phyloP scores from a whole-genome alignment of 768 basidiomycete genomes.

The Macrolepiota dolichaula region DNA sequence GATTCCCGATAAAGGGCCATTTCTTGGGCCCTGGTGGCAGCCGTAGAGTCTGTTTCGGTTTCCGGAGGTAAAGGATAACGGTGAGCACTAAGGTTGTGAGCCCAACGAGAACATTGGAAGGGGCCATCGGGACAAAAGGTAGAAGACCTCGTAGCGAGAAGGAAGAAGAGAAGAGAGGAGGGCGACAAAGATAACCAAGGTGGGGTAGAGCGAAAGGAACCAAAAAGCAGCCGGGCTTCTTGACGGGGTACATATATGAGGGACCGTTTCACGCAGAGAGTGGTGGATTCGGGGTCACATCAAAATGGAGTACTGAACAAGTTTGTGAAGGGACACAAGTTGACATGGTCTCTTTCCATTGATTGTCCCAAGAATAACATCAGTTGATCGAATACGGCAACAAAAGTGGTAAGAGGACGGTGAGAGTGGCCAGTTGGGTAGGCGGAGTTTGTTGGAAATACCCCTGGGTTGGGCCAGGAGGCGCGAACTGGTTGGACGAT shows the following conservation, averaged over 20 bases:
- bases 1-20: constrained; percentile 37
- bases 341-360: not conserved
- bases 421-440: not conserved
- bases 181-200: not conserved
- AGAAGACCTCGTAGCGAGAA: not conserved
- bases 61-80: not conserved
- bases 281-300: not conserved
- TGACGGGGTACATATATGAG: constrained; percentile 8
- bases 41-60: constrained; percentile 17
- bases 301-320: not conserved
- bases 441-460: constrained; percentile 11
- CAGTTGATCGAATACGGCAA: not conserved
- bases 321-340: not conserved
- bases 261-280: not conserved
- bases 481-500: not conserved
- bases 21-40: constrained; percentile 39
- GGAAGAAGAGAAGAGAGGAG: not conserved
- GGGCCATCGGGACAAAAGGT: not conserved
- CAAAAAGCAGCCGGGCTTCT: not conserved
- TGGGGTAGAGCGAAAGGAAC: not conserved
- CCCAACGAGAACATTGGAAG: not conserved
- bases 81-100: not conserved
- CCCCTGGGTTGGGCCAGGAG: not conserved
- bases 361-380: not conserved
- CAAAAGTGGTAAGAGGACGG: not conserved